phyloP scores from a whole-genome alignment of 2,329 filamentous ascomycete species.

The Huntiella abstrusa region DNA sequence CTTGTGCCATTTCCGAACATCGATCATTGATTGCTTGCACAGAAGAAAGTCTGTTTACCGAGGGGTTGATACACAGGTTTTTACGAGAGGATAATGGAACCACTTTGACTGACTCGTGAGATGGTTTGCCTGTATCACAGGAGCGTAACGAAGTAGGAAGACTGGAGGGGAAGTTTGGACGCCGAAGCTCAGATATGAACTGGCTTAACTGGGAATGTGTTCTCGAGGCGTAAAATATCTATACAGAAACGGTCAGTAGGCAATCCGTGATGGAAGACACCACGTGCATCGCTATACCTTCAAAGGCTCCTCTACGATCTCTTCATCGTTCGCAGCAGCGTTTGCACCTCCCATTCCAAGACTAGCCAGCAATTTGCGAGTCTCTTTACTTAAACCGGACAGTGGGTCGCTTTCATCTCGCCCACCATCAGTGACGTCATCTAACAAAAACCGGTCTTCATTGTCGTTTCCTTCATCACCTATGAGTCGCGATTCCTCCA shows the following conservation, averaged over 20 bases:
- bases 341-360: constrained; percentile 29
- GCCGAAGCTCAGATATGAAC: constrained; percentile 64
- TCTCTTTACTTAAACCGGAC: constrained; percentile 53
- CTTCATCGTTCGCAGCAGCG: constrained; percentile 22
- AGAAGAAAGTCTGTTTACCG: constrained; percentile 51
- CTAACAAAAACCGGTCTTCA: constrained; percentile 55
- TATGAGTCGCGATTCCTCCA: constrained; percentile 19
- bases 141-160: constrained; percentile 28
- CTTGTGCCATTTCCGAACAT: constrained; percentile 75
- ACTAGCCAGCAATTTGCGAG: constrained; percentile 52
- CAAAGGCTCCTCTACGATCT: constrained; percentile 40
- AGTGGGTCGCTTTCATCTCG: constrained; percentile 20
- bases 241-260: constrained; percentile 16
- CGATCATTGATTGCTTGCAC: constrained; percentile 79
- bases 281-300: constrained; percentile 30
- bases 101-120: constrained; percentile 44
- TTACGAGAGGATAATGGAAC: constrained; percentile 72
- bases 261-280: neutral
- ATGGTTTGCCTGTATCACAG: constrained; percentile 3
- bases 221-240: constrained; percentile 79
- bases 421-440: constrained; percentile 41
- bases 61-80: constrained; percentile 74
- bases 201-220: constrained; percentile 86
- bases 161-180: constrained; percentile 59
- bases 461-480: constrained; percentile 23